Evolutionary conservation across 2,329 filamentous ascomycete species (phyloP).

Genomic region (Xylariaceae sp.): DNA sequence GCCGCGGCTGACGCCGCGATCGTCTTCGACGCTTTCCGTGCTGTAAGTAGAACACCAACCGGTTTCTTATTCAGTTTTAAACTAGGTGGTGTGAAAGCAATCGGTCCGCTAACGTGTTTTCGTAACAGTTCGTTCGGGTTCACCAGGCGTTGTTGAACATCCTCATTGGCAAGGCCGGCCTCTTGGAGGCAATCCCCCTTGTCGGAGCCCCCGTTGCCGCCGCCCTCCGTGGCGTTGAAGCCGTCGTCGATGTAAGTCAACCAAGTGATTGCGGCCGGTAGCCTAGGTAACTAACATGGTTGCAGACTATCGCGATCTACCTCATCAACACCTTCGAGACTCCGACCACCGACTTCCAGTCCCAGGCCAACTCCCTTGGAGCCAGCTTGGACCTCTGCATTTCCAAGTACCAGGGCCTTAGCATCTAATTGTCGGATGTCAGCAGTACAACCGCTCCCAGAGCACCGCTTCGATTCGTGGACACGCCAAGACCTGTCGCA

Average conservation of each 20-base stretch:
- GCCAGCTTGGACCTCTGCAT: slow-evolving; percentile 9
- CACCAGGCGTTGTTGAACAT: slow-evolving; percentile 19
- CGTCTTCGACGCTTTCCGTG: slow-evolving; percentile 16
- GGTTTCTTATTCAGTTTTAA: background rate
- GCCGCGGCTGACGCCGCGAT: slow-evolving; percentile 7
- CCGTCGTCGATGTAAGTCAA: slow-evolving; percentile 15
- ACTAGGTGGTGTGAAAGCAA: too few species aligned
- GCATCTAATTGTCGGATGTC: background rate
- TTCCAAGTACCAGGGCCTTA: background rate
- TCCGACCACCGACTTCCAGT: background rate
- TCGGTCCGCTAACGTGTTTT: background rate
- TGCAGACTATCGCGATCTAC: slow-evolving; percentile 5
- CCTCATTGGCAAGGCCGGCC: slow-evolving; percentile 16
- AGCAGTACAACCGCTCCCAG: background rate
- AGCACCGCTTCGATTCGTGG: background rate
- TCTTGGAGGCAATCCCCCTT: slow-evolving; percentile 10
- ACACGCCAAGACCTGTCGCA: background rate
- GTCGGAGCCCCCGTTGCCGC: slow-evolving; percentile 13
- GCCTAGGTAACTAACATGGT: background rate
- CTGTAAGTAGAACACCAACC: slow-evolving; percentile 1
- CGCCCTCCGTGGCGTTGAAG: slow-evolving; percentile 11
- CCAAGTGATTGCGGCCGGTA: too few species aligned
- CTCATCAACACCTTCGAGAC: slow-evolving; percentile 7
- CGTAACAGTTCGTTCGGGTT: slow-evolving; percentile 15
- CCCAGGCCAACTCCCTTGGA: slow-evolving; percentile 9